Percentiles rank a stretch among this genome's conserved stretches.
These are phyloP conservation scores for Didymella sp. DNA, from an alignment of 2,329 filamentous ascomycete species.

Conservation along the genomic window DNA sequence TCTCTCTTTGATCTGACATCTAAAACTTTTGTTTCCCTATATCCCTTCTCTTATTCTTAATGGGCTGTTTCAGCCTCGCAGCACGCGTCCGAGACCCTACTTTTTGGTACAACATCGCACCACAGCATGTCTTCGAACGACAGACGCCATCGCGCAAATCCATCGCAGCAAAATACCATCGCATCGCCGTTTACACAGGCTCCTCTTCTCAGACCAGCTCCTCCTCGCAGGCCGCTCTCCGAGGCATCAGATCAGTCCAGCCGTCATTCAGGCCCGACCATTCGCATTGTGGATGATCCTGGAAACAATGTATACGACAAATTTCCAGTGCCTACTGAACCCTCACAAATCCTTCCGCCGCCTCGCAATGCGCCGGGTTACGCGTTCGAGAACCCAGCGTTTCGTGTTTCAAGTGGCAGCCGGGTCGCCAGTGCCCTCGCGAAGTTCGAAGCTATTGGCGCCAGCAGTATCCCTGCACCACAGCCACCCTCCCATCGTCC, in stretches of 20 bases:
- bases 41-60: slow-evolving; percentile 26
- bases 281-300: slow-evolving; percentile 51
- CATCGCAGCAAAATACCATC: slow-evolving; percentile 35
- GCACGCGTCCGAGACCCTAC: slow-evolving; percentile 32
- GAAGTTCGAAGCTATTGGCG: slow-evolving; percentile 40
- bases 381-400: slow-evolving; percentile 48
- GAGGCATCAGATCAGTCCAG: slow-evolving; percentile 50
- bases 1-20: slow-evolving; percentile 43
- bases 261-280: slow-evolving; percentile 48
- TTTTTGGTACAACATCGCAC: slow-evolving; percentile 25
- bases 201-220: slow-evolving; percentile 42
- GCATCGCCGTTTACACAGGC: slow-evolving; percentile 38
- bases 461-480: slow-evolving; percentile 43
- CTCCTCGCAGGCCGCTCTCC: slow-evolving; percentile 47
- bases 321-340: slow-evolving; percentile 49
- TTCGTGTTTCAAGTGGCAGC: slow-evolving; percentile 50
- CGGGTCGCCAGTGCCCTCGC: slow-evolving; percentile 49
- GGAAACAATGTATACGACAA: slow-evolving; percentile 48
- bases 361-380: slow-evolving; percentile 49
- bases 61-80: slow-evolving; percentile 34
- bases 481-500: slow-evolving; percentile 41
- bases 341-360: slow-evolving; percentile 50
- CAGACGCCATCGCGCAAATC: slow-evolving; percentile 31
- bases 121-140: slow-evolving; percentile 43
- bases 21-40: slow-evolving; percentile 30